Conservation (phyloP, 1,284 basidiomycete species). For the Baeospora myosura region DNA sequence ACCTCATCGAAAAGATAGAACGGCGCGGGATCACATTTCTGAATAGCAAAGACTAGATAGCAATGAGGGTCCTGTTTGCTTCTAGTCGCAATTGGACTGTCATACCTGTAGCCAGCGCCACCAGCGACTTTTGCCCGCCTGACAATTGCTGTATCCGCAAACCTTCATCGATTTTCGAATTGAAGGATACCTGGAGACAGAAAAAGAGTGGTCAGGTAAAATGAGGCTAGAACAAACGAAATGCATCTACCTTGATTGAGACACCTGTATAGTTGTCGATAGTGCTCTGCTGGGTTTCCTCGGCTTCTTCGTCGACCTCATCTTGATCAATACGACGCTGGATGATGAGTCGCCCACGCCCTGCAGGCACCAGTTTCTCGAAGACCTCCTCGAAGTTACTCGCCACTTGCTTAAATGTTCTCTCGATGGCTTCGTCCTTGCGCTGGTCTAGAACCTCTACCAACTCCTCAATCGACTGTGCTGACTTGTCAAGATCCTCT, state of each 20-base stretch:
- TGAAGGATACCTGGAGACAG: conserved; percentile 99
- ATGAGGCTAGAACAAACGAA: background rate
- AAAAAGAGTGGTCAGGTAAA: conserved; percentile 6
- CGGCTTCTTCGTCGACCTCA: conserved; percentile 62
- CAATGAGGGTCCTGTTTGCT: conserved; percentile 1
- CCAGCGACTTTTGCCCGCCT: conserved; percentile 95
- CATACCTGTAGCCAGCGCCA: conserved; percentile 79
- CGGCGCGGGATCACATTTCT: conserved; percentile 98
- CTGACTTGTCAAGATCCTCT: conserved; percentile 86
- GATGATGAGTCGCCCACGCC: conserved; percentile 86
- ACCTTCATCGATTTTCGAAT: conserved; percentile 95
- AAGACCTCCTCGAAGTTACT: conserved; percentile 97
- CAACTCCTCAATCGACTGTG: conserved; percentile 87
- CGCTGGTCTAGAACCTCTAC: conserved; percentile 92
- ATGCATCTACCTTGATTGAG: conserved; percentile 70
- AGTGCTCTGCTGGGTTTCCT: conserved; percentile 63
- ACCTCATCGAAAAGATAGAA: conserved; percentile 99
- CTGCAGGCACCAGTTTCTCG: conserved; percentile 93
- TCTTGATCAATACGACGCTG: conserved; percentile 84
- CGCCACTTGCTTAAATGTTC: conserved; percentile 97
- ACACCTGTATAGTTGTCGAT: conserved; percentile 97
- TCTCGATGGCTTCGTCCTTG: conserved; percentile 97
- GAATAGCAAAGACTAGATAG: conserved; percentile 91
- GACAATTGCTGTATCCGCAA: conserved; percentile 94
- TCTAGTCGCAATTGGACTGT: background rate